Conservation (phyloP, 2,329 filamentous ascomycete genomes). For the Clarireedia paspali region DNA sequence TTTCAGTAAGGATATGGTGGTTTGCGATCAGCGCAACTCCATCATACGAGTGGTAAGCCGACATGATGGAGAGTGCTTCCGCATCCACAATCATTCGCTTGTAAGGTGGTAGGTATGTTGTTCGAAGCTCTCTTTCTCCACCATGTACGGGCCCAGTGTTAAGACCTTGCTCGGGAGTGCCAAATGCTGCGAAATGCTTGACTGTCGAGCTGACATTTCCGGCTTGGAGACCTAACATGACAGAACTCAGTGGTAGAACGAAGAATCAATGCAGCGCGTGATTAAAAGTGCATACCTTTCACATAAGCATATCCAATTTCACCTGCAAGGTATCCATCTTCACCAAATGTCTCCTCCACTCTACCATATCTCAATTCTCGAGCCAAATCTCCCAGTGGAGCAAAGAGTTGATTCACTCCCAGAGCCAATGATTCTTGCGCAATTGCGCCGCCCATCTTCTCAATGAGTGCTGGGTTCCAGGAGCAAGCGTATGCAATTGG, state of each 20-base stretch:
- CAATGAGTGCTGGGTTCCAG: constrained; percentile 56
- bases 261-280: too few relatives aligned
- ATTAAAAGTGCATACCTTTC: constrained; percentile 38
- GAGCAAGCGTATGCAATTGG: constrained; percentile 66
- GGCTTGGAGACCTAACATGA: constrained; percentile 51
- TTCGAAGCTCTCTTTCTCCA: constrained; percentile 45
- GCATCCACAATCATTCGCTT: constrained; percentile 65
- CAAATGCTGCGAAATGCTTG: constrained; percentile 69
- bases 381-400: constrained; percentile 62
- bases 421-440: constrained; percentile 58
- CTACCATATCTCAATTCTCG: constrained; percentile 64
- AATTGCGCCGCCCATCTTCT: constrained; percentile 60
- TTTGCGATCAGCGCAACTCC: constrained; percentile 62
- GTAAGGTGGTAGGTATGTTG: constrained; percentile 51
- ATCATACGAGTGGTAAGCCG: constrained; percentile 67
- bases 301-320: constrained; percentile 57
- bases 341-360: constrained; percentile 67
- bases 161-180: constrained; percentile 61
- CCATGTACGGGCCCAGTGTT: constrained; percentile 54
- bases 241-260: constrained; percentile 29
- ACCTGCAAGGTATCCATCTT: constrained; percentile 60
- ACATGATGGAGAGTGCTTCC: constrained; percentile 63
- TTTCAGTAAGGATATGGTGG: constrained; percentile 57
- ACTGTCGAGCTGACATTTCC: constrained; percentile 62
- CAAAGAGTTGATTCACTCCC: constrained; percentile 67